Conservation (phyloP, 345 rosid genomes). For the Nasturtium officinale region DNA sequence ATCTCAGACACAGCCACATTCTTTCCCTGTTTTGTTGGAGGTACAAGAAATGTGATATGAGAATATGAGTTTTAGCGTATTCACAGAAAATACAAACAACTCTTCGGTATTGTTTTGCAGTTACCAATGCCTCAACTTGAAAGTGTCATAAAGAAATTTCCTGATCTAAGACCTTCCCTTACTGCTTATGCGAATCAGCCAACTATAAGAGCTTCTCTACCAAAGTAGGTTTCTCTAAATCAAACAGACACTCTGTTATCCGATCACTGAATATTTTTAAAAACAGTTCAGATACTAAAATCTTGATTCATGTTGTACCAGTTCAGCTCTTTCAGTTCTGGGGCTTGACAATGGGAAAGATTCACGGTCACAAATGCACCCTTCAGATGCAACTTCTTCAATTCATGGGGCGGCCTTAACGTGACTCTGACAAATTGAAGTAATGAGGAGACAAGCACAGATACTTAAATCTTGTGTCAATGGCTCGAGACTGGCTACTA, state of each 20-base stretch:
- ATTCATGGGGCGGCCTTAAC: slow-evolving; percentile 59
- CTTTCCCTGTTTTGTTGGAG: slow-evolving; percentile 81
- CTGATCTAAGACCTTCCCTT: slow-evolving; percentile 71
- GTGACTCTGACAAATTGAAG: slow-evolving; percentile 37
- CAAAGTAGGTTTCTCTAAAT: slow-evolving; percentile 54
- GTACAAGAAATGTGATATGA: slow-evolving; percentile 41
- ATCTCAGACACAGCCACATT: slow-evolving; percentile 93
- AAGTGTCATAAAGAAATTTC: slow-evolving; percentile 71
- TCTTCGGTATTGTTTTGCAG: slow-evolving; percentile 52
- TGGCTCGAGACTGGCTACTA: slow-evolving; percentile 33
- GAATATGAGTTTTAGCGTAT: neutral
- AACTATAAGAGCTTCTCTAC: slow-evolving; percentile 61
- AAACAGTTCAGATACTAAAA: slow-evolving; percentile 11
- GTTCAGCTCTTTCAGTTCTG: slow-evolving; percentile 72
- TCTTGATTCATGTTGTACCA: slow-evolving; percentile 44
- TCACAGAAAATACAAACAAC: slow-evolving; percentile 5
- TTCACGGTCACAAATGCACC: slow-evolving; percentile 53
- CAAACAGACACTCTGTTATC: slow-evolving; percentile 14
- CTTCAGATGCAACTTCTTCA: slow-evolving; percentile 63
- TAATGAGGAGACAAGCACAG: slow-evolving; percentile 32
- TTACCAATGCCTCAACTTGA: slow-evolving; percentile 86
- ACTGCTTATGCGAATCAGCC: slow-evolving; percentile 73
- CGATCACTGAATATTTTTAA: neutral
- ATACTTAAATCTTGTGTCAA: slow-evolving; percentile 16
- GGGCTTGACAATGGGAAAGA: slow-evolving; percentile 63